Conservation (phyloP, 768 basidiomycete species). For the Lactarius akahatsu region DNA sequence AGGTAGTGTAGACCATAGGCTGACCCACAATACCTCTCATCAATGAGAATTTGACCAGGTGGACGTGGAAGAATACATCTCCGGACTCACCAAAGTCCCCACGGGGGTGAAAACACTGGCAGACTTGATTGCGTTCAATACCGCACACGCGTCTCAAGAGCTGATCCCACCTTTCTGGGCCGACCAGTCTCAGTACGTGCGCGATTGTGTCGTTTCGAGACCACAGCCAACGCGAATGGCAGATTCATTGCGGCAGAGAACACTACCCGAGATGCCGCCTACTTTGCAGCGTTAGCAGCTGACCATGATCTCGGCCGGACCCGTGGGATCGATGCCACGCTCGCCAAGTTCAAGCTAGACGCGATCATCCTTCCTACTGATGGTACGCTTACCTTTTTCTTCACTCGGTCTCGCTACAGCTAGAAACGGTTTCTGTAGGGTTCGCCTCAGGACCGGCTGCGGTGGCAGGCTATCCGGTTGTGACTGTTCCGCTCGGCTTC, state of each 20-base stretch:
- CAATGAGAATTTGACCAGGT: conserved; percentile 38
- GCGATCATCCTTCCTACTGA: conserved; percentile 38
- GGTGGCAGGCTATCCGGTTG: conserved; percentile 32
- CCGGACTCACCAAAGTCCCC: conserved; percentile 50
- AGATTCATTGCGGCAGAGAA: conserved; percentile 37
- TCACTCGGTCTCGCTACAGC: no score
- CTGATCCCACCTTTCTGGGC: conserved; percentile 38
- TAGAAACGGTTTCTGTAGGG: conserved; percentile 11
- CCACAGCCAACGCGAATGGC: neutral
- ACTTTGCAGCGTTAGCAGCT: conserved; percentile 35
- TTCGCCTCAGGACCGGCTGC: conserved; percentile 27
- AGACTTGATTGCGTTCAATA: conserved; percentile 59
- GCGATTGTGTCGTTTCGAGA: neutral
- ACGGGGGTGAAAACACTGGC: conserved; percentile 55
- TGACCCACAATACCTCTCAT: neutral
- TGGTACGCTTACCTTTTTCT: conserved; percentile 29
- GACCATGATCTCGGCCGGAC: conserved; percentile 37
- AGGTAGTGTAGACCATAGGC: conserved; percentile 38
- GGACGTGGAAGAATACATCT: conserved; percentile 50
- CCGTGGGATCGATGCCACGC: conserved; percentile 38
- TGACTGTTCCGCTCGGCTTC: conserved; percentile 33
- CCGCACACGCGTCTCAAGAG: conserved; percentile 52
- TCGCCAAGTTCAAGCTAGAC: conserved; percentile 36
- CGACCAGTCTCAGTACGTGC: conserved; percentile 38
- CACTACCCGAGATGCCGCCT: conserved; percentile 33